Evolutionary conservation across 805 yeast species (phyloP).

Genomic region (Pichia insulana): DNA sequence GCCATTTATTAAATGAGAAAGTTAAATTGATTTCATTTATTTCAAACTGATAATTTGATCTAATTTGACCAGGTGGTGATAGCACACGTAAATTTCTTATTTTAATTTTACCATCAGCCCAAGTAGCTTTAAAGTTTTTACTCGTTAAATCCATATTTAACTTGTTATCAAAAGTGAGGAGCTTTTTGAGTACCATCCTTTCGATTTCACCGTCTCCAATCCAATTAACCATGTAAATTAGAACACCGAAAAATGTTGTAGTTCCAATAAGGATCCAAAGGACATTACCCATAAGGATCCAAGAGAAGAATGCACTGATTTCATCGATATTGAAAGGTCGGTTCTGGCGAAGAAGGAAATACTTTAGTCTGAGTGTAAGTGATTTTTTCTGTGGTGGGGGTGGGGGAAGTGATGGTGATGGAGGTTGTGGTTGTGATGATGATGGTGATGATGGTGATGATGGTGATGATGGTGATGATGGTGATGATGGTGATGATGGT

Average conservation of each 20-base stretch:
- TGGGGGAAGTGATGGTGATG: not conserved
- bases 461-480: not conserved
- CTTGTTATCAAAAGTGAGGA: constrained; percentile 27
- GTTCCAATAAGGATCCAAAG: constrained; percentile 50
- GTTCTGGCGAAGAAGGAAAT: constrained; percentile 41
- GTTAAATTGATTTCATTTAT: constrained; percentile 37
- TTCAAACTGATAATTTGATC: constrained; percentile 26
- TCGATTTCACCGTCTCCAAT: constrained; percentile 22
- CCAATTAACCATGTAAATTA: constrained; percentile 37
- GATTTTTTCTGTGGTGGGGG: not conserved
- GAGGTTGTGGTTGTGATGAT: not conserved
- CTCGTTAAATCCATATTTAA: constrained; percentile 22
- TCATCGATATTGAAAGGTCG: constrained; percentile 43
- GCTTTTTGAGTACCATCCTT: constrained; percentile 21
- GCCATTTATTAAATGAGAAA: constrained; percentile 46
- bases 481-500: not conserved
- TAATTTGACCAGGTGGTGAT: constrained; percentile 13
- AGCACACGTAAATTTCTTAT: constrained; percentile 33
- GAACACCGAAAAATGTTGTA: constrained; percentile 43
- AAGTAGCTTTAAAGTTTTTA: constrained; percentile 33
- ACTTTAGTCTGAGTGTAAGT: constrained; percentile 22
- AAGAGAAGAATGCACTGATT: constrained; percentile 45
- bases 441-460: not conserved
- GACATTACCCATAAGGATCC: constrained; percentile 50
- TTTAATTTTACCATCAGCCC: constrained; percentile 42